phyloP scores from a whole-genome alignment of 2,329 filamentous ascomycete genomes.

The Clonostachys solani region DNA sequence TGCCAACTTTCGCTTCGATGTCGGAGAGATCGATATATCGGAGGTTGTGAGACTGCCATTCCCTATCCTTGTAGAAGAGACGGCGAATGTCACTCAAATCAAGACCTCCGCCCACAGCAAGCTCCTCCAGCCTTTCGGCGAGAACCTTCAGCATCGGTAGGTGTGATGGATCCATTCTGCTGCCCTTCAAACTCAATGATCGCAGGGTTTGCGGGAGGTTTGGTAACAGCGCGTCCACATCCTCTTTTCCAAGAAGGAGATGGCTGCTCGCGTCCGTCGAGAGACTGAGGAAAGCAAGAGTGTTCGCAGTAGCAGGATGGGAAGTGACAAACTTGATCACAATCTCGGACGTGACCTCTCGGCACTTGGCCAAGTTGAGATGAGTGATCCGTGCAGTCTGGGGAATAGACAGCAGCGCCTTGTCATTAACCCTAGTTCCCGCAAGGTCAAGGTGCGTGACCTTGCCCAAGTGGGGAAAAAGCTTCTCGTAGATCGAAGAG shows the following conservation, averaged over 20 bases:
- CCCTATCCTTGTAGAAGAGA: constrained; percentile 51
- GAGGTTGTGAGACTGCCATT: constrained; percentile 49
- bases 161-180: constrained; percentile 63
- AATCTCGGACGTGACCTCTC: constrained; percentile 58
- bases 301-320: constrained; percentile 63
- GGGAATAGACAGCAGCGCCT: constrained; percentile 66
- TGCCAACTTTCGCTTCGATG: constrained; percentile 48
- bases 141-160: constrained; percentile 59
- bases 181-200: constrained; percentile 73
- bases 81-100: constrained; percentile 61
- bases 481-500: constrained; percentile 59
- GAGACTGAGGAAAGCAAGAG: constrained; percentile 68
- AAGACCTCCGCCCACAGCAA: constrained; percentile 67
- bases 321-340: constrained; percentile 68
- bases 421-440: constrained; percentile 71
- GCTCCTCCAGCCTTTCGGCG: constrained; percentile 68
- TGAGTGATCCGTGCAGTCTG: constrained; percentile 70
- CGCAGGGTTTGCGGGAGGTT: constrained; percentile 62
- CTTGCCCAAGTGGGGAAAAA: constrained; percentile 65
- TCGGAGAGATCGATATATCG: constrained; percentile 77
- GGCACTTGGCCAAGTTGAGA: constrained; percentile 74
- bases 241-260: constrained; percentile 62
- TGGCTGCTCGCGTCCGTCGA: constrained; percentile 69
- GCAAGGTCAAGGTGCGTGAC: constrained; percentile 78
- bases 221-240: constrained; percentile 62